Conservation (phyloP, 352 stramenopile genomes). For the Phytopythium chamaehyphon region DNA sequence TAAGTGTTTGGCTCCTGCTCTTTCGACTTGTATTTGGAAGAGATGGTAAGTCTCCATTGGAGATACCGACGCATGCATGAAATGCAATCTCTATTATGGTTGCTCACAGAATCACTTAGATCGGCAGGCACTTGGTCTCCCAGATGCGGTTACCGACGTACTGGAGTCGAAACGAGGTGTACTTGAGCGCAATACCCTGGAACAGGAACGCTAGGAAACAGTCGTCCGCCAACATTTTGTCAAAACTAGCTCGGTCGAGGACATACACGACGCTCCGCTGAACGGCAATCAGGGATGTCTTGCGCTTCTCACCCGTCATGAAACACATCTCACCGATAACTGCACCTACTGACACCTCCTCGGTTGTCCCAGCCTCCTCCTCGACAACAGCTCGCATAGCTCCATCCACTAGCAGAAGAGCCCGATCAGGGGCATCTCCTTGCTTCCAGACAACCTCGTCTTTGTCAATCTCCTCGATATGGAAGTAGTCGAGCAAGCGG, state of each 20-base stretch:
- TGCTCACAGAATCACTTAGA: constrained; percentile 23
- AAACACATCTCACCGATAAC: constrained; percentile 80
- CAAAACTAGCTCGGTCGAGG: constrained; percentile 46
- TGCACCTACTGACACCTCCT: constrained; percentile 62
- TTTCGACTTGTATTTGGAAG: background rate
- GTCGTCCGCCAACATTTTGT: constrained; percentile 61
- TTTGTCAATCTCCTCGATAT: constrained; percentile 53
- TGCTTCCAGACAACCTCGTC: constrained; percentile 68
- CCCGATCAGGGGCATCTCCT: constrained; percentile 44
- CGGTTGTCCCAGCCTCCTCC: constrained; percentile 74
- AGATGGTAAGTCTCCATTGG: background rate
- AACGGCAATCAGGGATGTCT: constrained; percentile 65
- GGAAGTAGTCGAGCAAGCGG: constrained; percentile 70
- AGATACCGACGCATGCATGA: background rate
- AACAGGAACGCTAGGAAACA: constrained; percentile 71
- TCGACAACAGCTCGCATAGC: constrained; percentile 65
- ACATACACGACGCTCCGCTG: constrained; percentile 67
- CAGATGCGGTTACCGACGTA: constrained; percentile 84
- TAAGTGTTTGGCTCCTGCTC: no score
- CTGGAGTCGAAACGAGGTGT: constrained; percentile 71
- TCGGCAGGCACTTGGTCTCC: constrained; percentile 79
- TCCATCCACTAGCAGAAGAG: constrained; percentile 61
- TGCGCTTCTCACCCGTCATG: constrained; percentile 74
- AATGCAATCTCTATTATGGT: background rate
- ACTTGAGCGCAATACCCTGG: constrained; percentile 66